Percentiles rank a stretch among this genome's conserved stretches.
These are phyloP conservation scores for Boechera retrofracta DNA, from an alignment of 345 rosid genomes.

Conservation along the genomic window DNA sequence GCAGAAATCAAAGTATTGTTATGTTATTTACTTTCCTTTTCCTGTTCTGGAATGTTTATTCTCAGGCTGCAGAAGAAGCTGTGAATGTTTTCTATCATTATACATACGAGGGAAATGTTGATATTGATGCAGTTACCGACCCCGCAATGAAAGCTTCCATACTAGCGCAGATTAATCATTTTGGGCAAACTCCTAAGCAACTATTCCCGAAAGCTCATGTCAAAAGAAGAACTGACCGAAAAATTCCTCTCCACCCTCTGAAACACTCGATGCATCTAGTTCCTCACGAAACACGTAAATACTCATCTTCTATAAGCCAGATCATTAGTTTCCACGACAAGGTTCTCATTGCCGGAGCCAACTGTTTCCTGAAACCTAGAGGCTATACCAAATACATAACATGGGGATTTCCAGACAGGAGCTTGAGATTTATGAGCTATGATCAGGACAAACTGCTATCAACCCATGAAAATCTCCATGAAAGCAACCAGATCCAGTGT, in stretches of 20 bases:
- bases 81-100: conserved; percentile 99
- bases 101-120: conserved; percentile 99
- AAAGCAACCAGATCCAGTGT: conserved; percentile 88
- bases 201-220: conserved; percentile 92
- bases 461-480: conserved; percentile 98
- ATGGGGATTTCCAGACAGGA: conserved; percentile 98
- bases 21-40: conserved; percentile 30
- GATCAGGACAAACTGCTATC: conserved; percentile 95
- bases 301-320: conserved; percentile 73
- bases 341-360: conserved; percentile 75
- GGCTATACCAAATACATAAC: conserved; percentile 84
- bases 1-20: conserved; percentile 26
- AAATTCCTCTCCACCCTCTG: conserved; percentile 84
- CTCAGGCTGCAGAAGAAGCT: conserved; percentile 98
- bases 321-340: conserved; percentile 80
- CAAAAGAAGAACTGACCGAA: conserved; percentile 77
- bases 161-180: conserved; percentile 98
- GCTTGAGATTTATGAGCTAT: conserved; percentile 94
- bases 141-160: conserved; percentile 99
- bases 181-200: conserved; percentile 99
- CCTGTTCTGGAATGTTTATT: conserved; percentile 34
- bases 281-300: conserved; percentile 88
- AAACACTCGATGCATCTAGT: conserved; percentile 80
- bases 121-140: conserved; percentile 95
- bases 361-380: conserved; percentile 86